Percentiles rank a stretch among this genome's conserved stretches.
phyloP scores from a whole-genome alignment of 768 basidiomycete species.

The Amanita subjunquillea region DNA sequence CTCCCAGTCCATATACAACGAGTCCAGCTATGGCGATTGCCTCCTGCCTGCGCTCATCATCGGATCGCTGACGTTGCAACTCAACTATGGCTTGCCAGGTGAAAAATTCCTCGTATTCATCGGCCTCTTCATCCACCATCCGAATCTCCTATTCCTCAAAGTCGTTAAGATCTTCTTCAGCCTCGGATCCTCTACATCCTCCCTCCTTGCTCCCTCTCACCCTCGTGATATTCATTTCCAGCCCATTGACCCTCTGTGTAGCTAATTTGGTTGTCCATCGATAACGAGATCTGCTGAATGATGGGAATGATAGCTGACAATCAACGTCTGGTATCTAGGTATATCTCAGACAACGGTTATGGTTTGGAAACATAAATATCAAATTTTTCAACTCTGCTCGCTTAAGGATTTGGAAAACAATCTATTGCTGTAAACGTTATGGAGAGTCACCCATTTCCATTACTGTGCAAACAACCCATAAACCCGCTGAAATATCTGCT shows the following conservation, averaged over 20 bases:
- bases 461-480: too few species aligned
- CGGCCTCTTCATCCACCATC: background rate
- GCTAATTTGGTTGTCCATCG: background rate
- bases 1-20: too few species aligned
- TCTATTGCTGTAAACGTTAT: too few species aligned
- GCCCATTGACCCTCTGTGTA: background rate
- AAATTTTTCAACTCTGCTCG: too few species aligned
- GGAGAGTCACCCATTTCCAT: too few species aligned
- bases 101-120: background rate
- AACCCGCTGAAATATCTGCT: too few species aligned
- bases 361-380: too few species aligned
- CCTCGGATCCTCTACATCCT: constrained; percentile 1
- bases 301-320: too few species aligned
- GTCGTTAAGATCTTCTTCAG: background rate
- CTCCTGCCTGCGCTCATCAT: background rate
- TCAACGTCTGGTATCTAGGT: too few species aligned
- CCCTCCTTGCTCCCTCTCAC: too few species aligned
- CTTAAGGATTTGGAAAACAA: too few species aligned
- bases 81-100: background rate
- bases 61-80: background rate
- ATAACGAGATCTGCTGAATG: background rate
- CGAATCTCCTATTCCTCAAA: background rate
- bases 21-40: background rate
- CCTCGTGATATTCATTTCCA: background rate
- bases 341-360: too few species aligned